These are phyloP conservation scores for Gracilaria domingensis DNA, from an alignment of 23 red algal genomes.

Conservation along the genomic window DNA sequence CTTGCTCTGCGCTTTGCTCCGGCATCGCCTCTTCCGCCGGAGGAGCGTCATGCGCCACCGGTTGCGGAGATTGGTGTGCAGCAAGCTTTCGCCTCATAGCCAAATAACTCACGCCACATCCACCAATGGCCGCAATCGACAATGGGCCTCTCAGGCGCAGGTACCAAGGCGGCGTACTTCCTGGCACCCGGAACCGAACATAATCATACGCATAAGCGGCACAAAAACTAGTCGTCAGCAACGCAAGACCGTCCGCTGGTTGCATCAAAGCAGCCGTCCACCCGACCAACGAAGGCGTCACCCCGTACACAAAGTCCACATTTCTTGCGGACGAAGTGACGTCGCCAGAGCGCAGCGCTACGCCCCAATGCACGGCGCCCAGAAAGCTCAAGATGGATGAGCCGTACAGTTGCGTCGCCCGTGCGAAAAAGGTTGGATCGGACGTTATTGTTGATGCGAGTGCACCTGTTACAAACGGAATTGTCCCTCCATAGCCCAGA, in stretches of 20 bases:
- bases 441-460: constrained; percentile 10
- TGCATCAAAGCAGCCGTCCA: constrained; percentile 25
- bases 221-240: constrained; percentile 40
- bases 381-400: constrained; percentile 71
- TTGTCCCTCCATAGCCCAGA: constrained; percentile 54
- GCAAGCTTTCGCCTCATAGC: constrained; percentile 16
- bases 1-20: neutral
- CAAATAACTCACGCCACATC: constrained; percentile 40
- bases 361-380: constrained; percentile 80
- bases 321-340: constrained; percentile 8
- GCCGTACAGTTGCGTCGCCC: constrained; percentile 52
- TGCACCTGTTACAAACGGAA: constrained; percentile 56
- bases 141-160: constrained; percentile 30
- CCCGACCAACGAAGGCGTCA: constrained; percentile 48
- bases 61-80: too few relatives aligned
- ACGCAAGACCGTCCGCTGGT: constrained; percentile 31
- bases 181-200: constrained; percentile 24
- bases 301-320: constrained; percentile 45
- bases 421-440: constrained; percentile 21
- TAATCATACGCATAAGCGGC: constrained; percentile 43
- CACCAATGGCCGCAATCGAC: constrained; percentile 51
- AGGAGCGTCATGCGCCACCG: neutral
- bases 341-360: constrained; percentile 21
- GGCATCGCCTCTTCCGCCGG: neutral
- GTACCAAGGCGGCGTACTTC: constrained; percentile 44